Conservation (phyloP, 176 grass and related monocot genomes). For the Ananas comosus region DNA sequence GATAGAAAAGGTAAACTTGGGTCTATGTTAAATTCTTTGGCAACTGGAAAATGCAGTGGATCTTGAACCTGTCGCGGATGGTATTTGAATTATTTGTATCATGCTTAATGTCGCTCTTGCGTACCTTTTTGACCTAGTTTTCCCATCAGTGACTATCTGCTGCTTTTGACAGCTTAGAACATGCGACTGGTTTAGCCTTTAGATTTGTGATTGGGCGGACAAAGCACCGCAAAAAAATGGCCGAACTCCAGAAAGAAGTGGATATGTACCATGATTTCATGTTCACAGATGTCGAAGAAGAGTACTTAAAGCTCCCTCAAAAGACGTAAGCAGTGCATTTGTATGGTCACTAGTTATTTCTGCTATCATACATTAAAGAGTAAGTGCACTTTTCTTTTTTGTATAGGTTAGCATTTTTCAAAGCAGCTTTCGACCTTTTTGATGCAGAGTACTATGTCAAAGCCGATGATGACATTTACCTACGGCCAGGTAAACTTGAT, state of each 20-base stretch:
- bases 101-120: not conserved
- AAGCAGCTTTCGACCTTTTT: constrained; percentile 90
- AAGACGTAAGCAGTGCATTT: constrained; percentile 55
- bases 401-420: constrained; percentile 89
- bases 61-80: no score
- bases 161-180: constrained; percentile 66
- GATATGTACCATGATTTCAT: constrained; percentile 86
- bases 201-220: constrained; percentile 72
- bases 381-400: constrained; percentile 12
- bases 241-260: constrained; percentile 68
- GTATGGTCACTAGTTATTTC: not conserved
- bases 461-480: constrained; percentile 87
- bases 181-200: constrained; percentile 77
- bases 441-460: constrained; percentile 92
- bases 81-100: no score
- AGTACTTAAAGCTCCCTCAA: constrained; percentile 51
- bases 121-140: not conserved
- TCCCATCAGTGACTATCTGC: not conserved
- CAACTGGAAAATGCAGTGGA: no score
- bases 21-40: no score
- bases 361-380: not conserved
- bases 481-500: constrained; percentile 74
- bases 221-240: constrained; percentile 67
- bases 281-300: constrained; percentile 84
- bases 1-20: no score